phyloP scores from a whole-genome alignment of 2,329 filamentous ascomycete species.

The Botryotinia globosa region DNA sequence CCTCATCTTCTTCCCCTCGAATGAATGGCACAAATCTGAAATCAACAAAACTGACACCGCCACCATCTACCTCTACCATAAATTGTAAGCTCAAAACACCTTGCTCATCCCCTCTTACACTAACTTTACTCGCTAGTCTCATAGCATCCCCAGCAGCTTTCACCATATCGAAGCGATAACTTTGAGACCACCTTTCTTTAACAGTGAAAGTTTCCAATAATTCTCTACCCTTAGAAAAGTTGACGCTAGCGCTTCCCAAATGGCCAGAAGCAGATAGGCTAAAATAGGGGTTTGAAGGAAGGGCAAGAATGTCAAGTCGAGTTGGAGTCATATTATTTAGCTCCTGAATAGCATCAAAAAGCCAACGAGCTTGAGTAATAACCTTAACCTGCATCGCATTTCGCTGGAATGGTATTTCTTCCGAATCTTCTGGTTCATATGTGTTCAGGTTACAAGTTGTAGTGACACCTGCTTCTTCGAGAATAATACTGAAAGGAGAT shows the following conservation, averaged over 20 bases:
- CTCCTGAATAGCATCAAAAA: conserved; percentile 70
- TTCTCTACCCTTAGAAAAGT: conserved; percentile 61
- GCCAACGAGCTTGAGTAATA: conserved; percentile 79
- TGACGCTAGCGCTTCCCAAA: conserved; percentile 61
- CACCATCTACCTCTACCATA: conserved; percentile 82
- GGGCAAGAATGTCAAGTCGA: conserved; percentile 65
- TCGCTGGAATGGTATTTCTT: conserved; percentile 86
- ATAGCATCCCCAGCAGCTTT: conserved; percentile 89
- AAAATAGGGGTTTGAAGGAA: conserved; percentile 62
- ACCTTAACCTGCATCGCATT: conserved; percentile 83
- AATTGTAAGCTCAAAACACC: conserved; percentile 94
- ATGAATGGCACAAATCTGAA: conserved; percentile 77
- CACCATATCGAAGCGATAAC: conserved; percentile 83
- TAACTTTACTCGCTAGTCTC: conserved; percentile 88
- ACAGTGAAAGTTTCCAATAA: conserved; percentile 75
- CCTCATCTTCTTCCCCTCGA: conserved; percentile 54
- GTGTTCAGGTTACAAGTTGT: conserved; percentile 89
- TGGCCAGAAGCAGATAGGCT: conserved; percentile 65
- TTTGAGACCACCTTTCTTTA: conserved; percentile 58
- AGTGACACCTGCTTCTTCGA: conserved; percentile 81
- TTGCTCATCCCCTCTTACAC: conserved; percentile 80
- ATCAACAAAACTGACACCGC: conserved; percentile 70
- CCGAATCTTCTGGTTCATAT: conserved; percentile 70
- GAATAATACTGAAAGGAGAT: conserved; percentile 75
- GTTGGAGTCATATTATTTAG: conserved; percentile 62